phyloP scores from a whole-genome alignment of 2,329 filamentous ascomycete genomes.

The Lachnellula cervina region DNA sequence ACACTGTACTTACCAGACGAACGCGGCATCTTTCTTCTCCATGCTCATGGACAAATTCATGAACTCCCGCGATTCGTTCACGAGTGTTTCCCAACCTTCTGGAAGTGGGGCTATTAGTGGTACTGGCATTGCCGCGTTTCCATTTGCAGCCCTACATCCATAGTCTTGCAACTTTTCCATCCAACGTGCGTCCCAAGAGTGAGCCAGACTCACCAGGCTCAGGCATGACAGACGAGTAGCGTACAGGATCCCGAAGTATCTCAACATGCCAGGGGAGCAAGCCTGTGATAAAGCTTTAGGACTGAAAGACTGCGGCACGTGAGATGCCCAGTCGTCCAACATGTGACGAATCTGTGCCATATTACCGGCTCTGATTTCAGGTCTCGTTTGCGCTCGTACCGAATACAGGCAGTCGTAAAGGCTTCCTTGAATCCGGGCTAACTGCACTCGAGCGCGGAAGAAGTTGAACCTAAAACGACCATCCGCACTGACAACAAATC shows the following conservation, averaged over 20 bases:
- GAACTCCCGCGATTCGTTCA: constrained; percentile 21
- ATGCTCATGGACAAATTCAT: constrained; percentile 18
- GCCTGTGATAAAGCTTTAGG: constrained; percentile 11
- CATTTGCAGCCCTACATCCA: background rate
- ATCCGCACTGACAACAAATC: constrained; percentile 18
- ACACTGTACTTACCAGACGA: constrained; percentile 22
- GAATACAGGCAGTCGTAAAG: constrained; percentile 26
- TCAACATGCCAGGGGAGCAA: constrained; percentile 14
- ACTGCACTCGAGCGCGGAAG: constrained; percentile 19
- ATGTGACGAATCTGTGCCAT: constrained; percentile 9
- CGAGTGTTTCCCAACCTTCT: constrained; percentile 20
- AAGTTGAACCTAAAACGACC: constrained; percentile 22
- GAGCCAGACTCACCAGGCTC: constrained; percentile 21
- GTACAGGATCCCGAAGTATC: constrained; percentile 20
- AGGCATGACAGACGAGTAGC: constrained; percentile 23
- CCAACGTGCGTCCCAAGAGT: constrained; percentile 9
- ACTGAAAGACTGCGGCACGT: constrained; percentile 21
- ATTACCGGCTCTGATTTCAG: constrained; percentile 5
- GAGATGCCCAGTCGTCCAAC: constrained; percentile 24
- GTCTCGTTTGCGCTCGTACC: constrained; percentile 17
- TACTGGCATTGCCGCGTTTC: background rate
- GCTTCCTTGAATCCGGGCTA: constrained; percentile 23
- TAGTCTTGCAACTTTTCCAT: background rate
- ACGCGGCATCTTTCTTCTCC: constrained; percentile 13
- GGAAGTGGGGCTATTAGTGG: constrained; percentile 17